phyloP scores from a whole-genome alignment of 2,329 filamentous ascomycete species.

The Aureobasidium melanogenum region DNA sequence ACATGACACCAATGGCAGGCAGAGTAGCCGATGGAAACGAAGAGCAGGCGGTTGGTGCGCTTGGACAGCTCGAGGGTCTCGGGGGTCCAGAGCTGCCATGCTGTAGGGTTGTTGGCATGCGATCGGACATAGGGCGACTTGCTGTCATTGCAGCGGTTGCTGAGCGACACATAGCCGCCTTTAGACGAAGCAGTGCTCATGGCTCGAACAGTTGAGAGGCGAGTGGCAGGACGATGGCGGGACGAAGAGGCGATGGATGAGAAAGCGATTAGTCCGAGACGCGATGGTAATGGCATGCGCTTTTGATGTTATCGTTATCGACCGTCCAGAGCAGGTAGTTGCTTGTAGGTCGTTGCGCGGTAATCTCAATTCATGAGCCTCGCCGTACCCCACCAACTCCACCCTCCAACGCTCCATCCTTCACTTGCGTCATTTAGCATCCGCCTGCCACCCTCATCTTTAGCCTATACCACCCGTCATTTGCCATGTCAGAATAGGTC shows the following conservation, averaged over 20 bases:
- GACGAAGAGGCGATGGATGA: neutral
- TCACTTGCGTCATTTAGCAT: neutral
- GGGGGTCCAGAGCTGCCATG: slow-evolving; percentile 82
- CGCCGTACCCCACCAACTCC: neutral
- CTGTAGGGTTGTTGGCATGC: slow-evolving; percentile 73
- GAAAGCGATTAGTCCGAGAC: neutral
- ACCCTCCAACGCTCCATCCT: neutral
- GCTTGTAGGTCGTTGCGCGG: neutral
- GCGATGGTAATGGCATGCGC: slow-evolving; percentile 7
- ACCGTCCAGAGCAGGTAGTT: too few relatives aligned
- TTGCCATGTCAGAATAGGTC: too few relatives aligned
- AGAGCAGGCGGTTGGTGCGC: slow-evolving; percentile 77
- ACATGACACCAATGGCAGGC: slow-evolving; percentile 91
- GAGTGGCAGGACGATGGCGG: neutral
- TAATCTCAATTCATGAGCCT: neutral
- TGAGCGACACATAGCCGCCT: slow-evolving; percentile 11
- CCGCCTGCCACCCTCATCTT: neutral
- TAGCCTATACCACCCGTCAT: too few relatives aligned
- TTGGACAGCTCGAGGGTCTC: slow-evolving; percentile 69
- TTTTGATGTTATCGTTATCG: neutral
- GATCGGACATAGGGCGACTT: slow-evolving; percentile 61
- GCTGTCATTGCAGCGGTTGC: slow-evolving; percentile 51
- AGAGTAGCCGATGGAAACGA: slow-evolving; percentile 88
- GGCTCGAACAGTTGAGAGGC: neutral
- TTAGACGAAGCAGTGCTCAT: neutral